Conservation (phyloP, 345 rosid genomes). For the Ricinus communis region DNA sequence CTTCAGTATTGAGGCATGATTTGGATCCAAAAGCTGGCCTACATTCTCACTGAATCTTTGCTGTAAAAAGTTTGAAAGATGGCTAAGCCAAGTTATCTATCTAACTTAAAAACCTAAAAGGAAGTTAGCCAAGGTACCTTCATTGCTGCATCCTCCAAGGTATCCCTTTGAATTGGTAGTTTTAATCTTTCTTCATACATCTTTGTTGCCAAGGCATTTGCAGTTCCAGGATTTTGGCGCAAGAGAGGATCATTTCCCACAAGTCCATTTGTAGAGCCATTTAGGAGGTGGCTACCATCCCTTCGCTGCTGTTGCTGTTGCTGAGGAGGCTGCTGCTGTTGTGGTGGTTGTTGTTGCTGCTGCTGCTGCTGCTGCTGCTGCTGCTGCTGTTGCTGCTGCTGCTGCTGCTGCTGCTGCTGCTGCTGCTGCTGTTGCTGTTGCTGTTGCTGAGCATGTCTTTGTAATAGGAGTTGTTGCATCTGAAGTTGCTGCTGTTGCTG, state of each 20-base stretch:
- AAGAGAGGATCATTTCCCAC: constrained; percentile 72
- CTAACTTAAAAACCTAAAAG: neutral
- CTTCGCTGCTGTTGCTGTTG: constrained; percentile 62
- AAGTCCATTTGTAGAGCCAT: constrained; percentile 79
- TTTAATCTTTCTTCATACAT: constrained; percentile 89
- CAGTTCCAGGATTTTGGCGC: constrained; percentile 79
- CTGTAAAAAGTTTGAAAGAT: constrained; percentile 33
- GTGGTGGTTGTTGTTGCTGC: constrained; percentile 30
- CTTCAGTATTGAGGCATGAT: constrained; percentile 83
- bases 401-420: constrained; percentile 48
- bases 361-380: constrained; percentile 61
- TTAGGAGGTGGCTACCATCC: constrained; percentile 72
- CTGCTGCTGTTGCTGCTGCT: constrained; percentile 44
- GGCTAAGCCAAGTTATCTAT: constrained; percentile 3
- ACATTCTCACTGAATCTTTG: constrained; percentile 85
- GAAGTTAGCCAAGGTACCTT: constrained; percentile 43
- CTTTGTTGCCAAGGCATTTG: constrained; percentile 77
- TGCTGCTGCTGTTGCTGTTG: constrained; percentile 63
- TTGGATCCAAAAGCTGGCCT: constrained; percentile 84
- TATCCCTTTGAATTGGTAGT: constrained; percentile 77
- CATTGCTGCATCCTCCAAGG: constrained; percentile 76
- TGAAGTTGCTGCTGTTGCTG: constrained; percentile 30
- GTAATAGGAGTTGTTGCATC: constrained; percentile 30
- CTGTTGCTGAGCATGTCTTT: constrained; percentile 36
- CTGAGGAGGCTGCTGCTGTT: constrained; percentile 54